A percentile compares a stretch with the other conserved stretches of the same genome.
These are phyloP conservation scores for Corinectria fuckeliana DNA, from an alignment of 2,329 filamentous ascomycete species.

Conservation along the genomic window DNA sequence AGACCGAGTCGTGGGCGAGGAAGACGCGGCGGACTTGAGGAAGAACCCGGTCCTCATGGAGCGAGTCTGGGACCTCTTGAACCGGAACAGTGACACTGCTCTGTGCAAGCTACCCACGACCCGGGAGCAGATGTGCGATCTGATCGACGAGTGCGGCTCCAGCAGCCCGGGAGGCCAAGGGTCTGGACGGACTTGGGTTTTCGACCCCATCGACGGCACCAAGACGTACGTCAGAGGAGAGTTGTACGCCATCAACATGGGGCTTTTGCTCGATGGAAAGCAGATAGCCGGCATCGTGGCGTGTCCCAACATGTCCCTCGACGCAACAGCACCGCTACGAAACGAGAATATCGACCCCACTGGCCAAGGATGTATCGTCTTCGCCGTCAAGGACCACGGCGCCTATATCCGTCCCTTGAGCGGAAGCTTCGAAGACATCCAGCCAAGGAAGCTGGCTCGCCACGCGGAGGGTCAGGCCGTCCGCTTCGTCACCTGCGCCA, in stretches of 20 bases:
- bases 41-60: slow-evolving; percentile 50
- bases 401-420: slow-evolving; percentile 53
- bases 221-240: slow-evolving; percentile 61
- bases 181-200: slow-evolving; percentile 59
- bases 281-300: slow-evolving; percentile 59
- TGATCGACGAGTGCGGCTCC: slow-evolving; percentile 59
- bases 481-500: slow-evolving; percentile 55
- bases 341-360: slow-evolving; percentile 53
- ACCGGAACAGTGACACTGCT: slow-evolving; percentile 35
- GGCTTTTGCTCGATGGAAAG: slow-evolving; percentile 56
- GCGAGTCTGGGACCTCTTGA: slow-evolving; percentile 56
- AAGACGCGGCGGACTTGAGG: slow-evolving; percentile 57
- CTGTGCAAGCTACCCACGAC: slow-evolving; percentile 46
- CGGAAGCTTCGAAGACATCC: slow-evolving; percentile 28
- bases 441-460: slow-evolving; percentile 43
- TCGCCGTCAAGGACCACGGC: slow-evolving; percentile 56
- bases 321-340: slow-evolving; percentile 47
- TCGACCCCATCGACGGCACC: slow-evolving; percentile 67
- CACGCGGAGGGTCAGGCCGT: slow-evolving; percentile 41
- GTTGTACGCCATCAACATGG: slow-evolving; percentile 65
- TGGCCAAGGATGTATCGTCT: slow-evolving; percentile 57
- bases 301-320: slow-evolving; percentile 52
- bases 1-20: slow-evolving; percentile 62
- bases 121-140: slow-evolving; percentile 55
- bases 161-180: slow-evolving; percentile 43